Conservation (phyloP, 192 early-diverging fungal genomes). For the Phycomyces nitens region DNA sequence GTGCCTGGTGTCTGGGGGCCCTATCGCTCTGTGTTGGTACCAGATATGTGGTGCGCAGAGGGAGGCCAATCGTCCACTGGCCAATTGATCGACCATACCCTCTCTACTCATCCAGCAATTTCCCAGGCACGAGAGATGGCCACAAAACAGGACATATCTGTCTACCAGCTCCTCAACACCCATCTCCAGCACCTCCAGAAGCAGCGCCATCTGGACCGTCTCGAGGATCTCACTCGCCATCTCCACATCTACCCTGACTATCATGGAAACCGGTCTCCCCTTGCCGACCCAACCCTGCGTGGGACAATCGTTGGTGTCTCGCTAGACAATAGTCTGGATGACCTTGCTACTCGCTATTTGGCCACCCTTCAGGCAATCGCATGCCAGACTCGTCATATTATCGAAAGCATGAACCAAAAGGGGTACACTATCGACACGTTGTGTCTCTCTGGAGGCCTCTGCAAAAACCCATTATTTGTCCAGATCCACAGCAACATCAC, state of each 20-base stretch:
- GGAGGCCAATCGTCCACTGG: conserved; percentile 77
- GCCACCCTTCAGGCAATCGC: conserved; percentile 60
- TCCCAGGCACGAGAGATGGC: conserved; percentile 29
- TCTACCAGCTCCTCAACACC: conserved; percentile 54
- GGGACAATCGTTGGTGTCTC: conserved; percentile 56
- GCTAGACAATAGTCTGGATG: conserved; percentile 46
- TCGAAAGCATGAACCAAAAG: conserved; percentile 43
- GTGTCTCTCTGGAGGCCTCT: conserved; percentile 65
- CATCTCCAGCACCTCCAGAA: conserved; percentile 33
- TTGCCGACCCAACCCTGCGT: conserved; percentile 59
- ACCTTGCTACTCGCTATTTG: conserved; percentile 52
- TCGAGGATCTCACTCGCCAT: conserved; percentile 36
- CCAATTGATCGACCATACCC: conserved; percentile 58
- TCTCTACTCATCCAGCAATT: conserved; percentile 56
- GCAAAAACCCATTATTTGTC: conserved; percentile 59
- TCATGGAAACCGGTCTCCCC: conserved; percentile 73
- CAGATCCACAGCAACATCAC: conserved; percentile 57
- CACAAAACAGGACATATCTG: conserved; percentile 7
- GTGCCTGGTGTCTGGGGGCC: conserved; percentile 62
- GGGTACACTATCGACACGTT: conserved; percentile 56
- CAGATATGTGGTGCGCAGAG: conserved; percentile 56
- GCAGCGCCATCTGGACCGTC: conserved; percentile 15
- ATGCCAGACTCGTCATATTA: conserved; percentile 61
- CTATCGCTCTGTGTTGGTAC: conserved; percentile 55
- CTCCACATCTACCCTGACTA: conserved; percentile 73